Conservation (phyloP, 148 eudicot species). For the Mesembryanthemum crystallinum region DNA sequence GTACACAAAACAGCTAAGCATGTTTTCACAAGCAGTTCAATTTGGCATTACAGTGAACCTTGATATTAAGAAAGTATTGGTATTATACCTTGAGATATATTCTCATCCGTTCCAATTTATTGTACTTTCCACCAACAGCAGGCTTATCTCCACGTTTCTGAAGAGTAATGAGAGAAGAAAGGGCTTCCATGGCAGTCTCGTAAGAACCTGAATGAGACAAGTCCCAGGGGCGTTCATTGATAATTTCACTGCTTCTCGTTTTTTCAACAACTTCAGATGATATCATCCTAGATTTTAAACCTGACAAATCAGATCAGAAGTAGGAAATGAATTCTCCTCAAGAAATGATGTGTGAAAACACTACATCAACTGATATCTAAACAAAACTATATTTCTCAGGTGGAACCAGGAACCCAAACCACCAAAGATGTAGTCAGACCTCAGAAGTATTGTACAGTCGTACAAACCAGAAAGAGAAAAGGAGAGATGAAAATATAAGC, state of each 20-base stretch:
- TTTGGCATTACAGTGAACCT: neutral
- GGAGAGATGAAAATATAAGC: neutral
- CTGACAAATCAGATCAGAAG: slow-evolving; percentile 31
- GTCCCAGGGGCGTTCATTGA: slow-evolving; percentile 13
- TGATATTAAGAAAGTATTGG: neutral
- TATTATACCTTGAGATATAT: slow-evolving; percentile 72
- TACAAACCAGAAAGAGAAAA: neutral
- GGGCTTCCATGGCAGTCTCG: slow-evolving; percentile 79
- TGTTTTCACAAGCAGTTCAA: neutral
- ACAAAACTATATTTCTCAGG: neutral
- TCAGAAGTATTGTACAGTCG: no score
- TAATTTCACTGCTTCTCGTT: slow-evolving; percentile 23
- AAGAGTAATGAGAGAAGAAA: slow-evolving; percentile 69
- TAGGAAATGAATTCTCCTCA: slow-evolving; percentile 1
- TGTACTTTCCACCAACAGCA: slow-evolving; percentile 38
- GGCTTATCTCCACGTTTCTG: slow-evolving; percentile 58
- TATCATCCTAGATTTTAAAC: slow-evolving; percentile 29
- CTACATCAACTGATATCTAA: neutral
- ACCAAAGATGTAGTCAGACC: neutral
- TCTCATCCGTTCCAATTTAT: slow-evolving; percentile 67
- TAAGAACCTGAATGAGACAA: slow-evolving; percentile 47
- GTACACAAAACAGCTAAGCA: neutral
- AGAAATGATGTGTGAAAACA: neutral
- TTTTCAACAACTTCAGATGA: slow-evolving; percentile 32
- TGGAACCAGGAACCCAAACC: neutral